Base-by-base conservation (phyloP, 1,284 basidiomycete genomes). In the Cutaneotrichosporon dermatis region DNA sequence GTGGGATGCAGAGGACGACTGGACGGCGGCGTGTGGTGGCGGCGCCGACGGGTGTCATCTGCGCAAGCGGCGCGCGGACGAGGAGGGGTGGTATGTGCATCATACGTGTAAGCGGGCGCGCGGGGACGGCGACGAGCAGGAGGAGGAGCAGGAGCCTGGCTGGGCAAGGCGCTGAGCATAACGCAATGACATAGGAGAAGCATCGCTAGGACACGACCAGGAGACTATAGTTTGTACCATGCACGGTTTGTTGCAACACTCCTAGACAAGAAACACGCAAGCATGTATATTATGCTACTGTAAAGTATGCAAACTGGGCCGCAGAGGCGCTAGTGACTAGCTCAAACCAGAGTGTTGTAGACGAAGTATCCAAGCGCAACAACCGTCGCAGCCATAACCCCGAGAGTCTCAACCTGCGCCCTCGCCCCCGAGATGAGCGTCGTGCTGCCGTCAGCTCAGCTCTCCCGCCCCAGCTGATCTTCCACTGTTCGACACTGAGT, bases 1-100 rank as follows among this genome's bases (percentile, higher is more conserved):
- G 4, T 76, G 74, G 74, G 61, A 67, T 53, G 34, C 53, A 10
- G 41, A 35, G 2, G 41, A 8, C 33, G 42, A 12, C 15, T 35
- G n/a, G 6, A 33, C 34, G 34, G 10, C 36, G 6, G 25, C 53
- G 16, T 36, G 53, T 11, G 51, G 33, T 25, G 34, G 35, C 16
- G 39, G 12, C 1, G 43, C 37, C 3, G 46, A 49, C 3, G 55
- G 45, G 16, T 65, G 61, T 40, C 43, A 60, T 9, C 53, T 62
- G 25, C 41, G 58, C 2, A 58, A 59, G 49, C 48, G 54, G n/a
- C 41, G 45, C 2, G 54, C 49, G 11, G 49, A 46, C 34, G 40
- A 37, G n/a, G 54, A 56, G 2, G 49, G 53, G n/a, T 59, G 54
- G 54, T 59, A 59, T 16, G 58, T 59, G 12, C 58, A 59, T 15